Evolutionary conservation across 2,329 filamentous ascomycete species (phyloP).

Genomic region (Neospermospora avenae): DNA sequence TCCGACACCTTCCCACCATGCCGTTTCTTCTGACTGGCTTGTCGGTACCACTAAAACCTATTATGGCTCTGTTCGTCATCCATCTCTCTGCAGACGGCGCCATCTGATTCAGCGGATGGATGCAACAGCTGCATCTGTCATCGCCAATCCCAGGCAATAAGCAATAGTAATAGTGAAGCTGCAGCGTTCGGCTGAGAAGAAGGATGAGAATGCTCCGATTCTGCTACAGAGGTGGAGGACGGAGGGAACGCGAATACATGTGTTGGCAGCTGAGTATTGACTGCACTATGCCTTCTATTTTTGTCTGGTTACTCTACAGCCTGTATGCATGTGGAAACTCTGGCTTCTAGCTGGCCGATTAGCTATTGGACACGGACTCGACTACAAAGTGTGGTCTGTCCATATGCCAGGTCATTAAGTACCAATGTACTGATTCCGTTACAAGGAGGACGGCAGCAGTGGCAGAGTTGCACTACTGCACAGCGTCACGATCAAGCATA

Average conservation of each 20-base stretch:
- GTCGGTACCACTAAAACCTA: neutral
- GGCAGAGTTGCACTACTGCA: slow-evolving; percentile 26
- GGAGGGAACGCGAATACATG: slow-evolving; percentile 3
- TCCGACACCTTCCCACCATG: neutral
- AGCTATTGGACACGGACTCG: neutral
- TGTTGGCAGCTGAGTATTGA: slow-evolving; percentile 12
- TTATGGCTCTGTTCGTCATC: neutral
- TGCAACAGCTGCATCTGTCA: slow-evolving; percentile 5
- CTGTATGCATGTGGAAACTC: neutral
- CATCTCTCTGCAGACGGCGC: slow-evolving; percentile 5
- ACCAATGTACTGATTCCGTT: slow-evolving; percentile 15
- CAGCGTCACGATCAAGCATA: slow-evolving; percentile 27
- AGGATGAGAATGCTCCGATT: slow-evolving; percentile 5
- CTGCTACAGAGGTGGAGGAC: slow-evolving; percentile 1
- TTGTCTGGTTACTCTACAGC: neutral
- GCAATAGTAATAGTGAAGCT: neutral
- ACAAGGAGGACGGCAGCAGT: slow-evolving; percentile 17
- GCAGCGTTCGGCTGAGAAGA: neutral
- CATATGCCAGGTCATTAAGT: slow-evolving; percentile 8
- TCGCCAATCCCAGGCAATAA: neutral
- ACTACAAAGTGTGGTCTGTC: neutral
- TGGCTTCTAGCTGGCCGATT: slow-evolving; percentile 8
- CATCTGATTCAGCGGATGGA: slow-evolving; percentile 10
- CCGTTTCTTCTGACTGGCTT: slow-evolving; percentile 2
- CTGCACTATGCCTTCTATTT: neutral